Evolutionary conservation across 1,284 basidiomycete species (phyloP), one percentile per base, ranked within the genome.

Genomic region (Rhizoctonia solani): DNA sequence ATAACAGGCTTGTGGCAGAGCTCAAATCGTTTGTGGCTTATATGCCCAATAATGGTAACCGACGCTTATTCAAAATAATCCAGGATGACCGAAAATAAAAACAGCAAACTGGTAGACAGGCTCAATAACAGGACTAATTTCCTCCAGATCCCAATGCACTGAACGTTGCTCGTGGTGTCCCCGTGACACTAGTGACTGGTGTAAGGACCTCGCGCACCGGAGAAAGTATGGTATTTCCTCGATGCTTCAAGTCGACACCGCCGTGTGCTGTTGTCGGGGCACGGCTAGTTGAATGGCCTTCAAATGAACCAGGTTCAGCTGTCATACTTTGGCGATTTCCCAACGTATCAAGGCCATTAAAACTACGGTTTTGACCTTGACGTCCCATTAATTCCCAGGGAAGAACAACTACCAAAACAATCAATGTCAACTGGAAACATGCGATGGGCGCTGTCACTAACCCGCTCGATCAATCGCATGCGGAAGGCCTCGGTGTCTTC

Each of bases 401-500:
- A 14, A 66, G 42, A 0, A 66, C 52, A 49, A 66, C 65, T 66
- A 34, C 47, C n/a, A 55, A n/a, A 47, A 9, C 4, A 16, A 25
- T 11, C 6, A 2, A 3, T 1, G n/a, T 14, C 4, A 8, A 25
- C 5, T 2, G n/a, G n/a, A 3, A 4, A 25, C 47, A 34, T 21
- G 39, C 21, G n/a, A 27, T 49, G 32, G 32, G 32, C 32, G 32
- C 11, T 34, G 32, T 13, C 8, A 66, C 65, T 47, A 16, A 66
- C 65, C 63, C 25, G 63, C 63, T 25, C 63, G 52, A 46, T 66
- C 63, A 14, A 66, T 66, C 1, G 63, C 74, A 34, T 77, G 75
- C 0, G 79, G 79, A 13, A 81, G 72, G 30, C 93, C 93, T 53
- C 96, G 87, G 77, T 98, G 95, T 11, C 95, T 84, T 6, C 95